Conservation (phyloP, 202 grass and related monocot species). For the Elaeis oleifera region DNA sequence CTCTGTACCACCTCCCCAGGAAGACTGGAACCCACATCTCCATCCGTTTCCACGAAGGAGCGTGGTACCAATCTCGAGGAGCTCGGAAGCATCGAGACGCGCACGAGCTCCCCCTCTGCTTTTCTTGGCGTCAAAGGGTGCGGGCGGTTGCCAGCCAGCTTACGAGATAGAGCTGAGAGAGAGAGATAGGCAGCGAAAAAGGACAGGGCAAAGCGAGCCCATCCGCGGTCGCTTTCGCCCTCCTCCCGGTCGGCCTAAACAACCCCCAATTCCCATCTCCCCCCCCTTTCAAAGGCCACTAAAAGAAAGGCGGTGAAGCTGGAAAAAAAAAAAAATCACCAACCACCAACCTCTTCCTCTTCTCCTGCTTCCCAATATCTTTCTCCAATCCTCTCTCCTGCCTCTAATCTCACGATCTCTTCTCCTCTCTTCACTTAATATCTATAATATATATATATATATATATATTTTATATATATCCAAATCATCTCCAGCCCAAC, state of each 20-base stretch:
- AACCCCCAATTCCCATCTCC: neutral
- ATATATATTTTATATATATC: too few relatives aligned
- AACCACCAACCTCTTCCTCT: slow-evolving; percentile 10
- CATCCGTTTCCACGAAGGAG: too few relatives aligned
- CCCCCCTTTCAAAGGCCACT: slow-evolving; percentile 18
- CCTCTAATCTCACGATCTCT: neutral
- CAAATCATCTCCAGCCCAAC: too few relatives aligned
- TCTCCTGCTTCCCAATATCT: neutral
- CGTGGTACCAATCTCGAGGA: too few relatives aligned
- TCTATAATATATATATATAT: too few relatives aligned
- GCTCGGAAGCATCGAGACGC: too few relatives aligned
- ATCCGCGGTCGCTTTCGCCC: slow-evolving; percentile 17
- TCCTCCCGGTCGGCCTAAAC: slow-evolving; percentile 31
- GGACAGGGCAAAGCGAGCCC: slow-evolving; percentile 20
- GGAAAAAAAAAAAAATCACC: slow-evolving; percentile 19
- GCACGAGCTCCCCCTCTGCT: neutral
- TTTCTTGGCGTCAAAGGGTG: slow-evolving; percentile 8
- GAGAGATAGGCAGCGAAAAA: slow-evolving; percentile 1
- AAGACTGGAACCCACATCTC: too few relatives aligned
- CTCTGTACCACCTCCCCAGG: too few relatives aligned
- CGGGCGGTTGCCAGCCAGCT: neutral
- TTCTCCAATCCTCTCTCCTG: neutral
- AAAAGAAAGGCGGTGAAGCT: slow-evolving; percentile 14
- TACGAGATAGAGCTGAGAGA: neutral
- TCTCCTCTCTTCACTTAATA: neutral